These are phyloP conservation scores for Cladorrhinum samala DNA, from an alignment of 495 filamentous ascomycete genomes.

Conservation along the genomic window DNA sequence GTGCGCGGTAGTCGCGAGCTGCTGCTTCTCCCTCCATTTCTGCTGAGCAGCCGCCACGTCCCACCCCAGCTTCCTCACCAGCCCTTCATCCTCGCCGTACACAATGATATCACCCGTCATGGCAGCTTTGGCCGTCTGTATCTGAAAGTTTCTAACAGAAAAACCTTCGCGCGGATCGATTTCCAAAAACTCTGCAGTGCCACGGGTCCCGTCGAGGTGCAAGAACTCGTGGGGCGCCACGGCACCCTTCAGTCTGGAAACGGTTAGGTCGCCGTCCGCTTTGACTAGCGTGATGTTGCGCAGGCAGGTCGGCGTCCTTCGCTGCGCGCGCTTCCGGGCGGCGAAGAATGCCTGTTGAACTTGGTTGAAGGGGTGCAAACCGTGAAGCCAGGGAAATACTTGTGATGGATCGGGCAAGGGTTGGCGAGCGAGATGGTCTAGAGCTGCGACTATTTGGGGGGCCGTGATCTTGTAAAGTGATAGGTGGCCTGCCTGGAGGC, in stretches of 20 bases:
- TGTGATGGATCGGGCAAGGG: constrained; percentile 73
- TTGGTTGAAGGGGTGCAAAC: constrained; percentile 82
- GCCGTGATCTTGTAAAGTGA: constrained; percentile 70
- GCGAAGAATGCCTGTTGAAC: constrained; percentile 86
- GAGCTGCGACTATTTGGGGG: constrained; percentile 57
- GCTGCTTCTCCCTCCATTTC: constrained; percentile 62
- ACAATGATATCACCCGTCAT: constrained; percentile 86
- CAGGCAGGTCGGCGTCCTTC: constrained; percentile 71
- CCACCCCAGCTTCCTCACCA: constrained; percentile 61
- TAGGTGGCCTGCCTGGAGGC: constrained; percentile 49
- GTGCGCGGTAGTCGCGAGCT: too few relatives aligned
- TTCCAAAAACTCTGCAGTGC: constrained; percentile 56
- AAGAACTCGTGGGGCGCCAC: constrained; percentile 76
- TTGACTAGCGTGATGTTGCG: constrained; percentile 84
- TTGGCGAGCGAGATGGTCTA: constrained; percentile 69
- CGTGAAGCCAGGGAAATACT: constrained; percentile 97
- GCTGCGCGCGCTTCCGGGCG: constrained; percentile 61
- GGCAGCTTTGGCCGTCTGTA: constrained; percentile 85
- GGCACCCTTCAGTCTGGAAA: constrained; percentile 78
- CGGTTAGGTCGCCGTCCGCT: constrained; percentile 69
- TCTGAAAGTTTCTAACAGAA: constrained; percentile 89
- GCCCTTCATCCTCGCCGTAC: constrained; percentile 67
- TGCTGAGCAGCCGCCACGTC: constrained; percentile 69
- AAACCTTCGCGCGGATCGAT: constrained; percentile 81
- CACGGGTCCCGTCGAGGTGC: constrained; percentile 25